These are phyloP conservation scores for Neoboletus subvelutipes DNA, from an alignment of 768 basidiomycete genomes.

Conservation along the genomic window DNA sequence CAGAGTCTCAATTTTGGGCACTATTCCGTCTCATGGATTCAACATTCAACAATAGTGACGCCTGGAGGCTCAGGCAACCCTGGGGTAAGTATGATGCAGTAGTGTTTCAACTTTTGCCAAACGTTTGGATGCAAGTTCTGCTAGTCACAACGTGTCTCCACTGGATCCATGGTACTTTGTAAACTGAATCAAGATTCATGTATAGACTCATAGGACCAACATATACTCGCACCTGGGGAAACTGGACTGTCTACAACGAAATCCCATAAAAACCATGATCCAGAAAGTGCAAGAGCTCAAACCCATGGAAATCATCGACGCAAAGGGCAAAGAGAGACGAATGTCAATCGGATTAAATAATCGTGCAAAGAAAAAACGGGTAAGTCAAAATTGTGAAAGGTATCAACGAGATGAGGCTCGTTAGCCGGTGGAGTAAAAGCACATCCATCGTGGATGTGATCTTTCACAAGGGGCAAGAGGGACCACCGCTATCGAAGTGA, in stretches of 20 bases:
- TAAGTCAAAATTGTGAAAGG: constrained; percentile 11
- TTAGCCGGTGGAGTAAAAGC: constrained; percentile 31
- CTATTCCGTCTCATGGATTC: too few relatives aligned
- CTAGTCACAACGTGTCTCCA: too few relatives aligned
- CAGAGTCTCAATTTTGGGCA: too few relatives aligned
- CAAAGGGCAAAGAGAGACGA: not conserved
- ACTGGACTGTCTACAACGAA: not conserved
- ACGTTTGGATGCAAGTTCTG: too few relatives aligned
- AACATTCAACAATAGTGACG: too few relatives aligned
- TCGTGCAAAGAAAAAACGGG: not conserved
- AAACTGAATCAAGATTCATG: not conserved
- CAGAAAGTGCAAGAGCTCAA: not conserved
- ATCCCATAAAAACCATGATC: not conserved
- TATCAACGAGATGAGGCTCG: constrained; percentile 40
- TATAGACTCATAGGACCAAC: not conserved
- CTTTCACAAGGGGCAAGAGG: constrained; percentile 19
- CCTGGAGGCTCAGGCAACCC: too few relatives aligned
- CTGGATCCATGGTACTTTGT: not conserved
- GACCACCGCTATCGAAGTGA: constrained; percentile 2
- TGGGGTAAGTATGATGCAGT: too few relatives aligned
- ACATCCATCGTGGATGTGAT: constrained; percentile 14
- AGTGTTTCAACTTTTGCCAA: too few relatives aligned
- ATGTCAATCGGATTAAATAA: not conserved
- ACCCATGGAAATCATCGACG: not conserved
- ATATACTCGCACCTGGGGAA: not conserved